A percentile compares a stretch with the other conserved stretches of the same genome.
Conservation (phyloP, 2,329 filamentous ascomycete species). For the Chaetomium olivaceum region DNA sequence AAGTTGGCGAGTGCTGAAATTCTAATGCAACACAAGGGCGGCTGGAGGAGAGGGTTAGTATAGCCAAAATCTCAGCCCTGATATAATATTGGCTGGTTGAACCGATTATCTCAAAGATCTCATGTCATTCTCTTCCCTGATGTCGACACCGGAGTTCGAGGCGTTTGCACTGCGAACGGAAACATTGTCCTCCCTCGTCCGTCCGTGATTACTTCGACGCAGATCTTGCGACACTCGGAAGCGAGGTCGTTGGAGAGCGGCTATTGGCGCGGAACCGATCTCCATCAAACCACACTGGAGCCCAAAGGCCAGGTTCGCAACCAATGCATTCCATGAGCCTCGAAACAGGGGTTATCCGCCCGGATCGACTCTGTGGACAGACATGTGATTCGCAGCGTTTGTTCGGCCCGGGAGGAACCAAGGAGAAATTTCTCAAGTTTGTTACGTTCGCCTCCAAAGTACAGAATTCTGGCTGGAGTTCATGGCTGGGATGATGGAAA, state of each 20-base stretch:
- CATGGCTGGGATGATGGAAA: neutral
- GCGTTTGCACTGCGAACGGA: neutral
- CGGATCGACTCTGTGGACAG: neutral
- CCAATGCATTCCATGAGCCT: neutral
- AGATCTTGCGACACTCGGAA: slow-evolving; percentile 2
- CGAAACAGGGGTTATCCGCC: neutral
- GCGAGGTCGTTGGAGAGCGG: neutral
- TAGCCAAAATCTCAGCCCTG: neutral
- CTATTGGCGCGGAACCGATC: neutral
- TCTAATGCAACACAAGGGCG: neutral
- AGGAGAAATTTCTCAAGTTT: too few species aligned
- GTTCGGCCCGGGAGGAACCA: neutral
- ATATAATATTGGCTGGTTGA: neutral
- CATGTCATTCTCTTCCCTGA: neutral
- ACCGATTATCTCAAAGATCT: neutral
- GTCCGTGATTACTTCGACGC: neutral
- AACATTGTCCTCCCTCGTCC: neutral
- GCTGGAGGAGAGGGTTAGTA: neutral
- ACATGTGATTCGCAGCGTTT: neutral
- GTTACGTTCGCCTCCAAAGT: neutral
- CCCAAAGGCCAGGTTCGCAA: neutral
- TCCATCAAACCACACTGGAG: neutral
- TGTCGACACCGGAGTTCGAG: neutral
- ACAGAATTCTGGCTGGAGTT: neutral
- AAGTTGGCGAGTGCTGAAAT: too few species aligned